Percentiles rank a stretch among this genome's conserved stretches.
Conservation (phyloP, 1,284 basidiomycete species). For the Marasmius tenuissimus region DNA sequence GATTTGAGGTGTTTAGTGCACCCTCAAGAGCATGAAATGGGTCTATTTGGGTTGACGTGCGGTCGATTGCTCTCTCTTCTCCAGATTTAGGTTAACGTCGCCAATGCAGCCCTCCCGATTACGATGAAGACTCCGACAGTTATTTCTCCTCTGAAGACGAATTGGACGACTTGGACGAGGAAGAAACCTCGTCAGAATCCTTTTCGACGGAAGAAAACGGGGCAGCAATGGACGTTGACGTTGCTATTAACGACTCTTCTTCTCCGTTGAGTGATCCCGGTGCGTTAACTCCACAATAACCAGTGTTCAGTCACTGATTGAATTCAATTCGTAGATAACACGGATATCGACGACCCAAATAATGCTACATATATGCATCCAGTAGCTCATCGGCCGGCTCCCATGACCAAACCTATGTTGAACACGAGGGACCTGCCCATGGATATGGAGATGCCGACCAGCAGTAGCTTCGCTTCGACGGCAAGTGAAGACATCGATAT, state of each 20-base stretch:
- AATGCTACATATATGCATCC: constrained; percentile 52
- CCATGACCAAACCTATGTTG: constrained; percentile 6
- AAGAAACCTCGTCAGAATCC: constrained; percentile 18
- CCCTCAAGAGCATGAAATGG: neutral
- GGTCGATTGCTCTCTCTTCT: neutral
- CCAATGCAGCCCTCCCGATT: constrained; percentile 14
- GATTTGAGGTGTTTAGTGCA: constrained; percentile 10
- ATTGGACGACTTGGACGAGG: constrained; percentile 25
- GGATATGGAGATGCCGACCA: constrained; percentile 10
- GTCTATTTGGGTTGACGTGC: neutral
- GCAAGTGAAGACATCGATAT: neutral
- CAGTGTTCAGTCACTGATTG: neutral
- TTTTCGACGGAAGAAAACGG: constrained; percentile 15
- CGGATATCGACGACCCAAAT: neutral
- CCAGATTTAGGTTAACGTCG: neutral
- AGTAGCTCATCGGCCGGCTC: constrained; percentile 28
- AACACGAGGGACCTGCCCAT: constrained; percentile 11
- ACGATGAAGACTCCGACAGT: constrained; percentile 34
- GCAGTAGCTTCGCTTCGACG: neutral
- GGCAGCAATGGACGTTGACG: constrained; percentile 13
- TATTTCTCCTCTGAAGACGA: constrained; percentile 29
- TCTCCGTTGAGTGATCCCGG: neutral
- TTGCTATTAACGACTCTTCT: neutral
- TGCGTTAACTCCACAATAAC: constrained; percentile 4
- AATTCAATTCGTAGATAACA: neutral